phyloP scores from a whole-genome alignment of 1,284 basidiomycete species.

The Trichosporon sp. region DNA sequence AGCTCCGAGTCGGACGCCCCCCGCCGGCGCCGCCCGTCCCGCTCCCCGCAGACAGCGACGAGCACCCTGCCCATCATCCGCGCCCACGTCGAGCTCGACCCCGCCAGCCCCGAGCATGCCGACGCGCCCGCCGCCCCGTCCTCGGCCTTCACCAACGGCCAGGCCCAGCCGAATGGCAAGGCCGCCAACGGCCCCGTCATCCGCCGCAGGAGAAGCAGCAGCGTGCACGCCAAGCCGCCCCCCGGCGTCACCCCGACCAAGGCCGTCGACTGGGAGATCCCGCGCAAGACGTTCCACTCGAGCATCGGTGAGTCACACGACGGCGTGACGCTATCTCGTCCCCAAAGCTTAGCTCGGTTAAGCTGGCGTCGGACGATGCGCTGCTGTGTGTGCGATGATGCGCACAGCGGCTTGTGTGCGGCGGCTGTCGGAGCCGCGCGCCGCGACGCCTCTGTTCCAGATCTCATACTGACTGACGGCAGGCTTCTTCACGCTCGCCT shows the following conservation, averaged over 20 bases:
- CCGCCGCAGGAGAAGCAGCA: slow-evolving; percentile 33
- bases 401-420: neutral
- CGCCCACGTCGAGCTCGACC: slow-evolving; percentile 29
- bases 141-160: neutral
- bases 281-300: slow-evolving; percentile 82
- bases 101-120: slow-evolving; percentile 7
- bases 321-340: neutral
- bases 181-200: slow-evolving; percentile 22
- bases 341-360: too few relatives aligned
- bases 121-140: slow-evolving; percentile 24
- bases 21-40: neutral
- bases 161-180: neutral
- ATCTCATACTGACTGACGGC: neutral
- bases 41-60: slow-evolving; percentile 12
- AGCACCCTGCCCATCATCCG: slow-evolving; percentile 34
- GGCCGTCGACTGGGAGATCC: slow-evolving; percentile 65
- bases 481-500: slow-evolving; percentile 80
- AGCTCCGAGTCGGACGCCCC: neutral
- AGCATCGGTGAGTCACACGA: slow-evolving; percentile 66
- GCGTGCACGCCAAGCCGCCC: slow-evolving; percentile 39
- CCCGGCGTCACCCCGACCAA: slow-evolving; percentile 45
- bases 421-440: neutral
- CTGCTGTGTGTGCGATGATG: neutral
- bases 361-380: neutral
- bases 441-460: neutral